Base-by-base conservation (phyloP, 1,139 yeast species). In the Diutina ranongensis region DNA sequence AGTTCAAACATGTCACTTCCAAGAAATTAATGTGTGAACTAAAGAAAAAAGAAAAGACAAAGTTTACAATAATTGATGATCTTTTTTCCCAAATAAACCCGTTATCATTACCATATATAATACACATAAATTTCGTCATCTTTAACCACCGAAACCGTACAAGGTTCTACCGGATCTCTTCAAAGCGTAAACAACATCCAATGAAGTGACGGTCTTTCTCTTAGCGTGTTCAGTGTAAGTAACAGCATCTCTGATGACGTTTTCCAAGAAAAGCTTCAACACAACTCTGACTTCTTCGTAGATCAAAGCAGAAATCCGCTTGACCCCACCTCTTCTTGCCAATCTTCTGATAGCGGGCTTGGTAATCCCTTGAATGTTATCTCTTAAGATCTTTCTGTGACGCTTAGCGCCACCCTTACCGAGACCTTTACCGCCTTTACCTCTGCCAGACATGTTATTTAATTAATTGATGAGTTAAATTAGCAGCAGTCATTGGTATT, bases 301-400 rank as follows among this genome's bases (percentile, higher is more conserved):
- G 71, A 92, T 89, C 68, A 89, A 78, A 66, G 96, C 97, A 55
- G 97, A 89, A 63, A 92, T 92, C 85, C 97, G 96, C 83, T 92
- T 92, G 66, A 92, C 98, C 86, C 98, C 98, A 76, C 98, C 98
- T 86, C 98, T 88, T 83, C 98, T 89, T 52, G 98, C 98, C 64
- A 92, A 83, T 85, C 98, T 89, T 79, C 98, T 88, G 68, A 92
- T 92, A 64, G 98, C 98, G 68, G 98, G 98, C 80, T 92, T 92
- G 56, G 98, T 92, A 67, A 92, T 89, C 78, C 98, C 98, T 77
- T 89, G 97, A 60, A 92, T 89, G 89, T 92, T 92, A 72, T 92
- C 98, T 80, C 97, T 88, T 61, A 89, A 80, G 74, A 92, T 87
- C 86, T 89, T 89, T 83, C 97, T 86, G 88, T 92, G 98, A 76